phyloP scores from a whole-genome alignment of 2,329 filamentous ascomycete species.

The Penicillium hesseltinei region DNA sequence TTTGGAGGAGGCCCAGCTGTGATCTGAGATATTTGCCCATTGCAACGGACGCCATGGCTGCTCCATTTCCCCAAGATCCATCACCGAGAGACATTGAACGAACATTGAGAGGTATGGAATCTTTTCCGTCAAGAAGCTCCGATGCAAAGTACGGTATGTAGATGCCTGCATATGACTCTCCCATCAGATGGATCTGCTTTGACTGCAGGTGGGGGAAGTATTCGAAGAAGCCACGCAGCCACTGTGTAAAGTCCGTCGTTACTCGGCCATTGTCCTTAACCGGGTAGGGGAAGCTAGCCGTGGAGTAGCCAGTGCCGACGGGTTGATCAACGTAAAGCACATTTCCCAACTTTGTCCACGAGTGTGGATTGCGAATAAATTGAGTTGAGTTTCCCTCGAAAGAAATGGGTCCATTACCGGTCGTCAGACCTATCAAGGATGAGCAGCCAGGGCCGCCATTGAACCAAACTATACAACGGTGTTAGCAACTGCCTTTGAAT shows the following conservation, averaged over 20 bases:
- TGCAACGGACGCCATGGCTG: constrained; percentile 34
- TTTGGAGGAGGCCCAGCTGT: constrained; percentile 23
- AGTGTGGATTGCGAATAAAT: constrained; percentile 25
- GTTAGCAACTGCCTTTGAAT: not conserved
- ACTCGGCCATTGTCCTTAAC: constrained; percentile 28
- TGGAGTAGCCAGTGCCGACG: constrained; percentile 37
- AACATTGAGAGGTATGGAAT: constrained; percentile 30
- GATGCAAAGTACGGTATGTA: constrained; percentile 40
- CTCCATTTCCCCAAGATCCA: constrained; percentile 37
- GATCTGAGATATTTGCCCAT: constrained; percentile 30
- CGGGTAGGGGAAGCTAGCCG: constrained; percentile 30
- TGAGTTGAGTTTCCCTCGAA: constrained; percentile 32
- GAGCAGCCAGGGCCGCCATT: constrained; percentile 40
- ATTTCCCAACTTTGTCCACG: constrained; percentile 35
- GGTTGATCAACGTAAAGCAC: constrained; percentile 41
- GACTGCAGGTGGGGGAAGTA: constrained; percentile 32
- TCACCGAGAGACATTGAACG: constrained; percentile 39
- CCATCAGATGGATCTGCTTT: constrained; percentile 37
- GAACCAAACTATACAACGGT: constrained; percentile 34
- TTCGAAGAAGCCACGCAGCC: constrained; percentile 33
- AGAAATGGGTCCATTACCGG: constrained; percentile 36
- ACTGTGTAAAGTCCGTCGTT: constrained; percentile 32
- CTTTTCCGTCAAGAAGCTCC: constrained; percentile 30
- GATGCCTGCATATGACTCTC: constrained; percentile 41
- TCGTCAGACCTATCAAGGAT: constrained; percentile 33